Base-by-base conservation (phyloP, 495 filamentous ascomycete genomes). In the Hypoxylon rickii region DNA sequence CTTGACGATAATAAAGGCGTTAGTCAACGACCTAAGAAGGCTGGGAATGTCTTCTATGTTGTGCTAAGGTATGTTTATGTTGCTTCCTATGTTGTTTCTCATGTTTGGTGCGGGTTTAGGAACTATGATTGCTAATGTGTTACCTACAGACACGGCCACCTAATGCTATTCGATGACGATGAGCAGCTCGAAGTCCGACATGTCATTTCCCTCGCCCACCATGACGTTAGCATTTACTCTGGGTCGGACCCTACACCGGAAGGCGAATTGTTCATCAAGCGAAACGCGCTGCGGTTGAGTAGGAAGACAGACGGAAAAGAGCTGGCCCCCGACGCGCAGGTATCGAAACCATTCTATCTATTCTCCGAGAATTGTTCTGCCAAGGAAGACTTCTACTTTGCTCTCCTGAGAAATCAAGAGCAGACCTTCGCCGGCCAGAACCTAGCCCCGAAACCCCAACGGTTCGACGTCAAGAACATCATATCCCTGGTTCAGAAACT, bases 361-460 rank as follows among this genome's bases (percentile, higher is more conserved):
- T 98, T 97, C 70, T 96, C 91, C 0, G 90, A 96, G 43, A 95
- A 95, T 56, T 86, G 89, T 63, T 96, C 90, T 0, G 89, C 93
- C 16, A 97, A 98, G 72, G 94, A 98, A 68, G 94, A 98, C 60
- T 97, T 98, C 75, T 98, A 98, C 70, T 89, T 95, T 69, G 89
- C 92, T 15, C 79, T 98, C 58, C 79, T 98, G 12, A 83, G 88
- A 53, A 94, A 92, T 55, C 90, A 96, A 65, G 85, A 90, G 41
- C 85, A 83, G 61, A 76, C 79, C 16, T 74, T 81, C 45, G 72
- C 82, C 34, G 73, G 78, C 5, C 70, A 76, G 15, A 77, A 83
- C 41, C 76, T 75, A 10, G 81, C 86, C 0, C 92, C 93, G 5
- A 78, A 79, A 24, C 88, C 87, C 12, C 83, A 92, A 46, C 76